Conservation (phyloP, 2,329 filamentous ascomycete genomes). For the Ceratocystis alfenasii region DNA sequence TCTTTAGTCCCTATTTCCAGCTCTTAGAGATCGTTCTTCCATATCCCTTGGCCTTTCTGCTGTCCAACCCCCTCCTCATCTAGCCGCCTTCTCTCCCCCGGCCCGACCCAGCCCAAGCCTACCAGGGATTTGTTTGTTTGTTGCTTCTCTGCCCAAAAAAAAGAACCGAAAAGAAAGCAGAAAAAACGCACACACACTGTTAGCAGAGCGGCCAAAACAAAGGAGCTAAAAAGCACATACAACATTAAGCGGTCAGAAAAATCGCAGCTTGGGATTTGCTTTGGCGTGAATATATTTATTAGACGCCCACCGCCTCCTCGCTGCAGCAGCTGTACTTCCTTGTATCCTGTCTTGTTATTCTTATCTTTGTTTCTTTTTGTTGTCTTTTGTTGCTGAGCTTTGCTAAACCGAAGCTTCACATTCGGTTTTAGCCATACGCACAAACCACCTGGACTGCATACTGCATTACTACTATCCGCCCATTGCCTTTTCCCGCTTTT, state of each 20-base stretch:
- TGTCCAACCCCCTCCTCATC: background rate
- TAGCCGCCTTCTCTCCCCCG: background rate
- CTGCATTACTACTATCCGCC: background rate
- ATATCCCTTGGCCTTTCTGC: background rate
- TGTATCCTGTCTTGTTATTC: background rate
- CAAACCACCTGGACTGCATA: background rate
- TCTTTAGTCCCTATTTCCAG: too few relatives aligned
- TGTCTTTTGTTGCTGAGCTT: background rate
- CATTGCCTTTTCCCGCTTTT: background rate
- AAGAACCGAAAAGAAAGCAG: conserved; percentile 4
- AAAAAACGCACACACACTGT: conserved; percentile 6
- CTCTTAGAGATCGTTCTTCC: background rate
- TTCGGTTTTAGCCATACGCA: background rate
- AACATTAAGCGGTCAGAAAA: conserved; percentile 3
- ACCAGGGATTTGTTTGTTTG: background rate
- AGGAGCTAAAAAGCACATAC: conserved; percentile 8
- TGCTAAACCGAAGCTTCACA: background rate
- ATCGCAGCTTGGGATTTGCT: background rate
- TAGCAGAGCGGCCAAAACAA: conserved; percentile 11
- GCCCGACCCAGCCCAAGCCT: background rate
- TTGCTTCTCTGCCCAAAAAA: conserved; percentile 1
- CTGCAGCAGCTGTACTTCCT: background rate
- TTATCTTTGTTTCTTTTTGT: background rate
- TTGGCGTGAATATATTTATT: conserved; percentile 10
- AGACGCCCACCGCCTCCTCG: background rate